phyloP scores from a whole-genome alignment of 805 yeast genomes.

The Teunomyces kruisii region DNA sequence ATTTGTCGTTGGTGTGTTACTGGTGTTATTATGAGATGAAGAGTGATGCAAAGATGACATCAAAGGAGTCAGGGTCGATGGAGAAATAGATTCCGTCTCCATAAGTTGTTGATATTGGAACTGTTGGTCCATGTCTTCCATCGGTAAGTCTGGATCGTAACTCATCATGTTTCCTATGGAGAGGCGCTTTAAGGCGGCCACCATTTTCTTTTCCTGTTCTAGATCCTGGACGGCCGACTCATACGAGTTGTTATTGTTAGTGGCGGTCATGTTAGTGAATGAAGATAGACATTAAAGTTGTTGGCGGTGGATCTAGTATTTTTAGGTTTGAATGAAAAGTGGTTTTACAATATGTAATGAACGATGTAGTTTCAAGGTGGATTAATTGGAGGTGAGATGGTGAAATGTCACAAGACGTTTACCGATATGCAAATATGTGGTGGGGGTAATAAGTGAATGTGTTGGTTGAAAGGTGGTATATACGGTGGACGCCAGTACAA shows the following conservation, averaged over 20 bases:
- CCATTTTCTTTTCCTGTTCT: slow-evolving; percentile 71
- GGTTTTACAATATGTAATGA: background rate
- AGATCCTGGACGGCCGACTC: slow-evolving; percentile 70
- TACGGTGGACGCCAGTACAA: slow-evolving; percentile 4
- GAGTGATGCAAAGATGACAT: background rate
- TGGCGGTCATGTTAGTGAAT: slow-evolving; percentile 2
- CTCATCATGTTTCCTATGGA: slow-evolving; percentile 63
- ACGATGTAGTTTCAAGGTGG: background rate
- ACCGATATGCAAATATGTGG: background rate
- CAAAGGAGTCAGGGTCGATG: background rate
- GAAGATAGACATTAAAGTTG: slow-evolving; percentile 1
- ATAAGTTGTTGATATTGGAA: slow-evolving; percentile 20
- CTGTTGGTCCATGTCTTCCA: slow-evolving; percentile 31
- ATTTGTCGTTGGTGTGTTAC: slow-evolving; percentile 1
- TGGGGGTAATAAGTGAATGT: background rate
- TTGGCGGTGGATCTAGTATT: slow-evolving; percentile 1
- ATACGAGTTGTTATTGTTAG: slow-evolving; percentile 16
- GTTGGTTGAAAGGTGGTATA: background rate
- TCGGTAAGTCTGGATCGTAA: slow-evolving; percentile 73
- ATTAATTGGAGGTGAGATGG: too few species aligned
- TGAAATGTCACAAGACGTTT: too few species aligned
- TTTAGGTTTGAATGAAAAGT: background rate
- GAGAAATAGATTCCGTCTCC: background rate
- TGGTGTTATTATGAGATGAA: background rate
- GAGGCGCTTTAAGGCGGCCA: slow-evolving; percentile 69